Conservation (phyloP, 257 asterid genomes). For the Ligustrum vulgare region DNA sequence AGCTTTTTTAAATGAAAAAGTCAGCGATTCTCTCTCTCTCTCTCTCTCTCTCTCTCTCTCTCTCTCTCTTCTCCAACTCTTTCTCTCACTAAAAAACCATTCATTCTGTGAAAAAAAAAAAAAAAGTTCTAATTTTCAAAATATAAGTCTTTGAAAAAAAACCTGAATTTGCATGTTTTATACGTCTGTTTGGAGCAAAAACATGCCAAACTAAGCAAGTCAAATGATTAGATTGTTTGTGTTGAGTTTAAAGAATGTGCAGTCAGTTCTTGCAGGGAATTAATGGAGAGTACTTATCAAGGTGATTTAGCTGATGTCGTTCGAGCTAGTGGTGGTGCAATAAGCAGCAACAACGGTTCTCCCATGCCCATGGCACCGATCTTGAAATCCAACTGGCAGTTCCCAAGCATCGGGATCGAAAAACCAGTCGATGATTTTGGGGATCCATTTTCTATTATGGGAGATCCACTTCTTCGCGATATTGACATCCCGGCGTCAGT, state of each 20-base stretch:
- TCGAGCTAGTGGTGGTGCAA: conserved; percentile 30
- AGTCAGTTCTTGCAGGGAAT: conserved; percentile 23
- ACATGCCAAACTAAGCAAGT: conserved; percentile 16
- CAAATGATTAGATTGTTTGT: neutral
- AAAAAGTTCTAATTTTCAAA: too few relatives aligned
- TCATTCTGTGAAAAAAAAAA: too few relatives aligned
- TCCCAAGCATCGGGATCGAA: conserved; percentile 17
- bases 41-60: conserved; percentile 3
- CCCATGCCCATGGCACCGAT: neutral
- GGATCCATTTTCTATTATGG: conserved; percentile 40
- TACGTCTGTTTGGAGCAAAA: conserved; percentile 27
- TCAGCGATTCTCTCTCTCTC: conserved; percentile 26
- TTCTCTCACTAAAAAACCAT: neutral
- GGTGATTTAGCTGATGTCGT: conserved; percentile 52
- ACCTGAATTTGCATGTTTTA: conserved; percentile 10
- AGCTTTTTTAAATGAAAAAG: conserved; percentile 29
- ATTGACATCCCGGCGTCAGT: conserved; percentile 18
- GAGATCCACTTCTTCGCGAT: conserved; percentile 42
- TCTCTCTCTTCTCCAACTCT: conserved; percentile 2
- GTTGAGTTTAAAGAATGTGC: conserved; percentile 17
- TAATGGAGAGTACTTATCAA: conserved; percentile 28
- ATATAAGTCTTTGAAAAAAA: neutral
- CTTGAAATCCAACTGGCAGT: conserved; percentile 29
- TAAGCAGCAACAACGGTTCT: neutral
- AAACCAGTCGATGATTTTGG: conserved; percentile 33